Evolutionary conservation across 208 protist species (phyloP), one percentile per base, ranked within the genome.

Genomic region (Trypanosoma cruzi): DNA sequence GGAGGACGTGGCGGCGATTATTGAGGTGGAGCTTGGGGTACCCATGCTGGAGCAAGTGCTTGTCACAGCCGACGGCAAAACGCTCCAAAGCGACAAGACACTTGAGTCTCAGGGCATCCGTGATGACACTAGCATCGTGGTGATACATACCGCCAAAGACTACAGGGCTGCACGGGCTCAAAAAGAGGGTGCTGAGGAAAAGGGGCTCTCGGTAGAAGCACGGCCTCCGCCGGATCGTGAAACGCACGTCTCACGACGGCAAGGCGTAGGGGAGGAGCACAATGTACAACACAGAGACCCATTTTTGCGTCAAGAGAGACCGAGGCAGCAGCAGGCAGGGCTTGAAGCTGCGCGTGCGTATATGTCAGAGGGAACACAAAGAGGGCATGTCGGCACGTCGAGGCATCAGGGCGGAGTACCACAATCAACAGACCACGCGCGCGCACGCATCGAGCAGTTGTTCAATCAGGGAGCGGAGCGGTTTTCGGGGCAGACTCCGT

Each of bases 21-120:
- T 71, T 44, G 73, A 78, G 42, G 73, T 71, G 31, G 73, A 78
- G 52, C 24, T 68, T 7, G 66, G 73, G 31, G 62, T 73, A 14
- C 62, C 58, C 3, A 32, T 71, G n/a, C 40, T 31, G 20, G 40
- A 71, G 49, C 64, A 69, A 32, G 28, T 37, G n/a, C 73, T 78
- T 54, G 49, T 62, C 0, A 8, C 54, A 3, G 32, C 59, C 14
- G 56, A 60, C 52, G 60, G 58, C 20, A 59, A 2, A 36, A 31
- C 57, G 52, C 40, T 72, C 0, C 26, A 36, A 26, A 44, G 53
- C 20, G 37, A 68, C n/a, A 28, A 53, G 42, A 69, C 77, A 6
- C 40, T 77, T 13, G 59, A 5, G 57, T 34, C 55, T 24, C 62
- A 77, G 29, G 53, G 50, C 22, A 50, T 71, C 18, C 44, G 40